phyloP scores from a whole-genome alignment of 2,329 filamentous ascomycete species.

The Knoxdaviesia proteae region DNA sequence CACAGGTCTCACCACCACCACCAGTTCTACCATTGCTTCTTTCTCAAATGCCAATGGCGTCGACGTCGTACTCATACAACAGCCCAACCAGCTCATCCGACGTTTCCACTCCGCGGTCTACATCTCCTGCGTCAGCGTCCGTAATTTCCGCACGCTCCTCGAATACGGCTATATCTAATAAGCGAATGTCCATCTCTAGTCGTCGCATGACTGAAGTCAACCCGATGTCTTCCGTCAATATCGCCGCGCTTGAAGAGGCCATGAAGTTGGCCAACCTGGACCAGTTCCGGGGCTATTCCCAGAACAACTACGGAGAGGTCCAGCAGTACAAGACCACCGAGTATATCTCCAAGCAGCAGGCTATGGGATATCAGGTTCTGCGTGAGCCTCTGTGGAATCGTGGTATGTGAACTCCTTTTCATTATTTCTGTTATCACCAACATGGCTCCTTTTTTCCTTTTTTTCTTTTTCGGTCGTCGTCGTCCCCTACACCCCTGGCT shows the following conservation, averaged over 20 bases:
- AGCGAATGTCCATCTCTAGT: constrained; percentile 27
- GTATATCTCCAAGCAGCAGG: constrained; percentile 28
- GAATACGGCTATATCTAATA: constrained; percentile 28
- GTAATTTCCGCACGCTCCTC: constrained; percentile 25
- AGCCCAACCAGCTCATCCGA: constrained; percentile 21
- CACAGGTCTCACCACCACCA: neutral
- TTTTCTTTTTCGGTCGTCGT: neutral
- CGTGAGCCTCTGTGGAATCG: constrained; percentile 45
- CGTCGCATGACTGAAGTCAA: constrained; percentile 27
- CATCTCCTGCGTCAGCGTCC: constrained; percentile 26
- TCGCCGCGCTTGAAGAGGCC: constrained; percentile 33
- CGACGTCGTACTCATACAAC: constrained; percentile 14
- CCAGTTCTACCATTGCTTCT: too few species aligned
- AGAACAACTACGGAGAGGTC: constrained; percentile 33
- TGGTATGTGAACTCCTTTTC: constrained; percentile 20
- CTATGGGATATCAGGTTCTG: constrained; percentile 39
- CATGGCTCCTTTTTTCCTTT: neutral
- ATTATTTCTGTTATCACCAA: constrained; percentile 1
- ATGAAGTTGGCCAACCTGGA: constrained; percentile 41
- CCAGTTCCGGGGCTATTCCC: constrained; percentile 37
- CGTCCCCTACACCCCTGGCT: too few species aligned
- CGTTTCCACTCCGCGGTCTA: constrained; percentile 32
- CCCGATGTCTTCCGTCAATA: constrained; percentile 34
- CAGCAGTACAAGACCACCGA: constrained; percentile 31
- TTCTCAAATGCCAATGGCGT: constrained; percentile 2